Percentiles rank a stretch among this genome's conserved stretches.
These are phyloP conservation scores for Metschnikowia gruessii DNA, from an alignment of 805 yeast species.

Conservation along the genomic window DNA sequence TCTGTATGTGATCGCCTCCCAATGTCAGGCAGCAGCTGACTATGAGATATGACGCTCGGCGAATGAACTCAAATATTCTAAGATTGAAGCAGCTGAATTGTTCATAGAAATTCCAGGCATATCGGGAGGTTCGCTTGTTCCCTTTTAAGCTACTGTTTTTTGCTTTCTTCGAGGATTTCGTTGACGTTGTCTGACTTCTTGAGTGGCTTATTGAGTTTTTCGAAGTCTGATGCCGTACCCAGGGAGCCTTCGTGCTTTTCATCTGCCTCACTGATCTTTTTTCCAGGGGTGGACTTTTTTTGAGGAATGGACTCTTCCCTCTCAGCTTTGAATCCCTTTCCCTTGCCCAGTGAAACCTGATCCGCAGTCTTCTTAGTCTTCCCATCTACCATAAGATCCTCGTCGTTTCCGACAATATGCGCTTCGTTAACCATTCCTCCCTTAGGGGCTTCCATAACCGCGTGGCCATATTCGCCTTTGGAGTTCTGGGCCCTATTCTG, in stretches of 20 bases:
- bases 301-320: constrained; percentile 6
- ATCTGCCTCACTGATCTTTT: not conserved
- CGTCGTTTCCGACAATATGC: constrained; percentile 41
- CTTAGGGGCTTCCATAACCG: constrained; percentile 43
- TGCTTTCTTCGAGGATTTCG: constrained; percentile 12
- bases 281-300: not conserved
- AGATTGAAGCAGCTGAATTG: too few relatives aligned
- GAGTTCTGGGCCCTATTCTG: constrained; percentile 38
- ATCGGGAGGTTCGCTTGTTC: too few relatives aligned
- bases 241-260: not conserved
- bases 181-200: constrained; percentile 8
- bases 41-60: too few relatives aligned
- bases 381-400: constrained; percentile 24
- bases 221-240: not conserved
- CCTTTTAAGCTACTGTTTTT: not conserved
- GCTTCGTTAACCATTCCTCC: constrained; percentile 48
- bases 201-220: not conserved
- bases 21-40: too few relatives aligned
- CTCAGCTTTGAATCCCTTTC: constrained; percentile 14
- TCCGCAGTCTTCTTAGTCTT: constrained; percentile 11
- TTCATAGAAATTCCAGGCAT: too few relatives aligned
- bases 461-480: constrained; percentile 39
- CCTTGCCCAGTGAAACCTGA: constrained; percentile 1
- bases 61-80: too few relatives aligned
- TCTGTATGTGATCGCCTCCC: too few relatives aligned